A percentile compares a stretch with the other conserved stretches of the same genome.
phyloP scores from a whole-genome alignment of 2,329 filamentous ascomycete genomes.

The Trichoderma afroharzianum region DNA sequence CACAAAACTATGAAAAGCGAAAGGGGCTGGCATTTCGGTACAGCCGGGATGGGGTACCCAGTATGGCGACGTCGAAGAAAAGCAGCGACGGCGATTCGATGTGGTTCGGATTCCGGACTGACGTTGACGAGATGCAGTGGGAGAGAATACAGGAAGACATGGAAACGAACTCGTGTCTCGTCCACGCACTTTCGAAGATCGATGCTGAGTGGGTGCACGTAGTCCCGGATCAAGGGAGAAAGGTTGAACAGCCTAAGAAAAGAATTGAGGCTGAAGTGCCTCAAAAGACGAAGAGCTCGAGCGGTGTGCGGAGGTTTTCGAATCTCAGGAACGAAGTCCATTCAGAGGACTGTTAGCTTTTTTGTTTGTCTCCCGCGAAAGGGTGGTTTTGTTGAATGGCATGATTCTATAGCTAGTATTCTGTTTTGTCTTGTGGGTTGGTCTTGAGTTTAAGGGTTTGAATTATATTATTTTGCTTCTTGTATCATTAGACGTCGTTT shows the following conservation, averaged over 20 bases:
- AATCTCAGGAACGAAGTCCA: neutral
- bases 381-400: neutral
- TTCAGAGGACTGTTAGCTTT: neutral
- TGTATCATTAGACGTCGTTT: neutral
- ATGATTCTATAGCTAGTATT: neutral
- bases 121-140: neutral
- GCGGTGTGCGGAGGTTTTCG: neutral
- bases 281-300: neutral
- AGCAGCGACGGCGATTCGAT: neutral
- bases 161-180: neutral
- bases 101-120: neutral
- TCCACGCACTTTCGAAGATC: neutral
- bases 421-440: neutral
- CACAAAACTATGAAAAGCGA: neutral
- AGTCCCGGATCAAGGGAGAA: neutral
- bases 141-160: neutral
- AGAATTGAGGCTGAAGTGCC: neutral
- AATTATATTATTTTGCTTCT: neutral
- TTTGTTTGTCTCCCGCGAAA: neutral
- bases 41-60: constrained; percentile 6
- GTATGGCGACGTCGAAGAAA: neutral
- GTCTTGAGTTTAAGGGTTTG: neutral
- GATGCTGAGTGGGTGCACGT: neutral
- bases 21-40: neutral
- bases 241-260: neutral